phyloP scores from a whole-genome alignment of 352 stramenopile genomes.

The Phytopythium helicoides region DNA sequence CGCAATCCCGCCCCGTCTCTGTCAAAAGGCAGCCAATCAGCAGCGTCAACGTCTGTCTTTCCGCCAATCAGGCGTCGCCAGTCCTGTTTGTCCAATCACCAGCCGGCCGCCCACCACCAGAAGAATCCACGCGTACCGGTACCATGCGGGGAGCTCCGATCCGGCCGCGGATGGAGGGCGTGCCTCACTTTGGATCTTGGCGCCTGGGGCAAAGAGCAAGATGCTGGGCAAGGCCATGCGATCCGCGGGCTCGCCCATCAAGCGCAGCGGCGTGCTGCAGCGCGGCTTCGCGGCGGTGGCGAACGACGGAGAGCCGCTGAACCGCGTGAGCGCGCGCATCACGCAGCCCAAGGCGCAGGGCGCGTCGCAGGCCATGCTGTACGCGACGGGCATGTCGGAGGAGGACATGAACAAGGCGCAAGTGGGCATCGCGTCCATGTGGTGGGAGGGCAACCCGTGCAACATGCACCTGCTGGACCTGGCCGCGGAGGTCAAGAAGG shows the following conservation, averaged over 20 bases:
- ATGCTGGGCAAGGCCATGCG: slow-evolving; percentile 34
- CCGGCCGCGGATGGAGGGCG: no score
- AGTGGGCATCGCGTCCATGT: slow-evolving; percentile 96
- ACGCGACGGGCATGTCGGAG: slow-evolving; percentile 94
- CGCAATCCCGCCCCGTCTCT: no score
- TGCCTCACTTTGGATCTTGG: slow-evolving; percentile 8
- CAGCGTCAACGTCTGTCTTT: background rate
- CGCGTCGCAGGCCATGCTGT: slow-evolving; percentile 98
- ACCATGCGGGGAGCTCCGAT: no score
- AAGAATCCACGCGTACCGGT: no score
- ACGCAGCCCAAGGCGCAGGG: slow-evolving; percentile 96
- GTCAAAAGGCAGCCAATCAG: slow-evolving; percentile 22
- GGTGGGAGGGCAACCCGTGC: slow-evolving; percentile 99
- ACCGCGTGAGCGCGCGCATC: slow-evolving; percentile 88
- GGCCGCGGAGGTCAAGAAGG: slow-evolving; percentile 93
- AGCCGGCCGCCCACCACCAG: slow-evolving; percentile 32
- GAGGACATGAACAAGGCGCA: slow-evolving; percentile 93
- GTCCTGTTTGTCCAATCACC: slow-evolving; percentile 43
- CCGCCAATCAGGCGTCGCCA: slow-evolving; percentile 9
- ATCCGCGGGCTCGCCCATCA: slow-evolving; percentile 2
- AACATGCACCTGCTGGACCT: slow-evolving; percentile 99
- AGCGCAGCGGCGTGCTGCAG: slow-evolving; percentile 22
- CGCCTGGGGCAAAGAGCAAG: slow-evolving; percentile 9
- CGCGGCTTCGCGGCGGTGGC: slow-evolving; percentile 17
- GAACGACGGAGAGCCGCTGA: slow-evolving; percentile 46